phyloP scores from a whole-genome alignment of 2,329 filamentous ascomycete genomes.

The Aspergillus viridinutans region DNA sequence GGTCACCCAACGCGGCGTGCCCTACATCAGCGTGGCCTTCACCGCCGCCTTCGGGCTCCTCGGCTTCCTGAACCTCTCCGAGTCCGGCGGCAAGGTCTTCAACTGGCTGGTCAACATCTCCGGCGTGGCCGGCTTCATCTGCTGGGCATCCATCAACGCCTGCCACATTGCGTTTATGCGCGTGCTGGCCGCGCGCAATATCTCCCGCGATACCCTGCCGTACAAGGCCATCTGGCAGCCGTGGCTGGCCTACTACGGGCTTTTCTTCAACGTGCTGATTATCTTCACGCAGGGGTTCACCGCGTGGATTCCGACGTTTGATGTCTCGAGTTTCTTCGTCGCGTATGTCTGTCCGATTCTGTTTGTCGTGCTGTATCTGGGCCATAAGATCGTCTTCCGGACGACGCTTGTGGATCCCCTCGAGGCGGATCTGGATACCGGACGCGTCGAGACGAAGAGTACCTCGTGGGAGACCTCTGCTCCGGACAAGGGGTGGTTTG shows the following conservation, averaged over 20 bases:
- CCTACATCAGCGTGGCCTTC: conserved; percentile 42
- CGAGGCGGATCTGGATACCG: conserved; percentile 42
- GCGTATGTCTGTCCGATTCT: conserved; percentile 62
- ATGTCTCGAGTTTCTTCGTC: conserved; percentile 57
- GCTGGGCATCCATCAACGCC: conserved; percentile 32
- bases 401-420: conserved; percentile 31
- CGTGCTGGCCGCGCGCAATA: conserved; percentile 52
- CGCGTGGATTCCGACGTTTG: conserved; percentile 58
- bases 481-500: conserved; percentile 19
- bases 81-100: conserved; percentile 58
- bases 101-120: conserved; percentile 31
- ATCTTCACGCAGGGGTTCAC: conserved; percentile 65
- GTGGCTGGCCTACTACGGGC: conserved; percentile 59
- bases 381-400: conserved; percentile 50
- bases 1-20: conserved; percentile 42
- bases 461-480: conserved; percentile 28
- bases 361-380: conserved; percentile 55
- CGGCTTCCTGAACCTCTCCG: conserved; percentile 64
- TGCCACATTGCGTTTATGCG: conserved; percentile 63
- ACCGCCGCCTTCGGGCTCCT: conserved; percentile 55
- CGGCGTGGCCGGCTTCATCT: conserved; percentile 29
- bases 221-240: conserved; percentile 60
- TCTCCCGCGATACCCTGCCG: conserved; percentile 55
- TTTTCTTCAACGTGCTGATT: conserved; percentile 61
- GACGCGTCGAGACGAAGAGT: conserved; percentile 28